Base-by-base conservation (phyloP, 2,329 filamentous ascomycete species). In the Aspergillus pseudoviridinutans region DNA sequence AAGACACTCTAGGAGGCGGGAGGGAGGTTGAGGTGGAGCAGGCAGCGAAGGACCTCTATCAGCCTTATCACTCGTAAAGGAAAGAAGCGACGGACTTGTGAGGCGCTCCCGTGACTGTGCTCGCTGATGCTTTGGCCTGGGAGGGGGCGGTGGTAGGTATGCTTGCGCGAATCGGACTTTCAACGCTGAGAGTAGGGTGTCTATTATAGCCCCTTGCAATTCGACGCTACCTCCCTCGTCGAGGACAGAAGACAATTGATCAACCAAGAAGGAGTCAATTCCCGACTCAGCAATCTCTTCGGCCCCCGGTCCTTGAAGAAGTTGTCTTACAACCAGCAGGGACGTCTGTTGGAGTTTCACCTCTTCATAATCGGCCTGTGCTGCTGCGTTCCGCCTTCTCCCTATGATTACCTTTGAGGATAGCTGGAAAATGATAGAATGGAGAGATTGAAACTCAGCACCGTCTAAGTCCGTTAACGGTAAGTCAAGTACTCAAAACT, bases 1-100 rank as follows among this genome's bases (percentile, higher is more conserved):
- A 12, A 99, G 80, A 68, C 91, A 96, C 61, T 90, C 82, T n/a
- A 99, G 76, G 38, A 87, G 79, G 17, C 89, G 86, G 22, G 90
- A 89, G 3, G 87, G 83, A 17, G 77, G 75, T 27, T 71, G 74
- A 50, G 74, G 72, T 50, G 76, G 62, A 10, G 70, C 63, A 5
- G 71, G 64, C 14, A 73, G 62, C 24, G 62, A 62, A 17, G 62
- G 63, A 17, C 68, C 62, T 51, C 73, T 76, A 44, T 82, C 77
- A 47, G 66, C 66, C 53, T 73, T 74, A 32, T 81, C 79, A 29
- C 72, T 74, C n/a, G 68, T 75, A 29, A 80, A 69, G n/a, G 79
- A 80, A 44, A 77, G 61, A 32, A 78, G 70, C 4, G 77, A 76
- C 44, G 71, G 70, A 53, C 74, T 77, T 41, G 72, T 71, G 47